These are phyloP conservation scores for Brassica cretica DNA, from an alignment of 345 rosid genomes.

Conservation along the genomic window DNA sequence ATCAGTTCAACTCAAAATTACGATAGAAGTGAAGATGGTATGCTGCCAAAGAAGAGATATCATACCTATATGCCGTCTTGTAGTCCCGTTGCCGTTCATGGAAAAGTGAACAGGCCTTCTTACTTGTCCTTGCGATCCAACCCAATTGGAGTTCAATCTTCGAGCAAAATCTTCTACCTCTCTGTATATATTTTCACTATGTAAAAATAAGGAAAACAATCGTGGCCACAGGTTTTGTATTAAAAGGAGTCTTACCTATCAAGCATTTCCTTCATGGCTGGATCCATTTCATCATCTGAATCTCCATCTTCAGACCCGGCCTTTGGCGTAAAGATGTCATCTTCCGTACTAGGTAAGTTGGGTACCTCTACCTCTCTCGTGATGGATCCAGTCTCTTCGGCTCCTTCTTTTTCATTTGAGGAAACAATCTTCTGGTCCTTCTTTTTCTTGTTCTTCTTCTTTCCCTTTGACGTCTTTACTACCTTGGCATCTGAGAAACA, in stretches of 20 bases:
- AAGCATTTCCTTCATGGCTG: slow-evolving; percentile 72
- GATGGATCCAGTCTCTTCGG: slow-evolving; percentile 42
- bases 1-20: slow-evolving; percentile 25
- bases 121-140: slow-evolving; percentile 60
- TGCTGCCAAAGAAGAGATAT: slow-evolving; percentile 15
- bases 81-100: slow-evolving; percentile 55
- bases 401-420: slow-evolving; percentile 51
- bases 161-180: slow-evolving; percentile 95
- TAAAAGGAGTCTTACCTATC: slow-evolving; percentile 58
- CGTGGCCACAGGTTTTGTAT: background rate
- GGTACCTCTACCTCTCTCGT: slow-evolving; percentile 47
- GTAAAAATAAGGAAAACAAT: background rate
- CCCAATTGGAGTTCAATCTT: slow-evolving; percentile 79
- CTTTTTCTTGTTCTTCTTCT: slow-evolving; percentile 70
- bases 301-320: slow-evolving; percentile 61
- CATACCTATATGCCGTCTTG: slow-evolving; percentile 54
- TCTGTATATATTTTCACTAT: slow-evolving; percentile 40
- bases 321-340: slow-evolving; percentile 46
- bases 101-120: slow-evolving; percentile 51
- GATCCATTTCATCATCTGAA: slow-evolving; percentile 81
- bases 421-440: slow-evolving; percentile 53
- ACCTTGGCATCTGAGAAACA: slow-evolving; percentile 69
- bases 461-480: slow-evolving; percentile 53
- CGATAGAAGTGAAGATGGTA: slow-evolving; percentile 10
- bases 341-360: slow-evolving; percentile 43